Percentiles rank a stretch among this genome's conserved stretches.
These are phyloP conservation scores for Aspergillus sp. DNA, from an alignment of 2,329 filamentous ascomycete genomes.

Conservation along the genomic window DNA sequence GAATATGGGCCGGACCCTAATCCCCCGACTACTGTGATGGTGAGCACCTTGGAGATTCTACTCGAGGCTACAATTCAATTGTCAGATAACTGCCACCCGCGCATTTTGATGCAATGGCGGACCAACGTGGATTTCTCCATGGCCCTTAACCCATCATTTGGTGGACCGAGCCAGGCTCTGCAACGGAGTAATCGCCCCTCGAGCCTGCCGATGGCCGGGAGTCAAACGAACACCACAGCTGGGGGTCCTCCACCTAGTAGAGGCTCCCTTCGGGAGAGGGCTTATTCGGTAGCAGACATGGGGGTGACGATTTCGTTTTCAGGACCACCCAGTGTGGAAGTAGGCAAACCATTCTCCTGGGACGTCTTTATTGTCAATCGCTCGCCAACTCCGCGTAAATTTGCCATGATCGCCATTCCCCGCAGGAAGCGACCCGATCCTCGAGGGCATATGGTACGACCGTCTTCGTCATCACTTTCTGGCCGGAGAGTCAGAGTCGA, in stretches of 20 bases:
- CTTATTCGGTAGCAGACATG: constrained; percentile 40
- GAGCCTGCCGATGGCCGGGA: constrained; percentile 38
- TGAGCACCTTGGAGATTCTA: constrained; percentile 47
- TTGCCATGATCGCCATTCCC: constrained; percentile 55
- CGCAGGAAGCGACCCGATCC: constrained; percentile 44
- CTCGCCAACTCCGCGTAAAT: constrained; percentile 52
- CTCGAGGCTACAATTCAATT: constrained; percentile 44
- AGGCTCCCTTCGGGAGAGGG: constrained; percentile 36
- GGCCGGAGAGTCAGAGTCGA: constrained; percentile 27
- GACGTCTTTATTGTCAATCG: constrained; percentile 60
- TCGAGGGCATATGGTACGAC: constrained; percentile 43
- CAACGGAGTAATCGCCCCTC: constrained; percentile 46
- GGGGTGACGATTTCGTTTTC: constrained; percentile 58
- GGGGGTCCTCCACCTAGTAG: constrained; percentile 24
- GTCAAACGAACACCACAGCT: constrained; percentile 16
- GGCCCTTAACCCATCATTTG: constrained; percentile 47
- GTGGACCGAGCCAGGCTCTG: constrained; percentile 45
- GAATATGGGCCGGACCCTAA: constrained; percentile 36
- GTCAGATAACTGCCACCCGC: constrained; percentile 41
- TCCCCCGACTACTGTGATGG: constrained; percentile 36
- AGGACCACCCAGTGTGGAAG: constrained; percentile 48
- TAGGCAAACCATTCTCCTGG: constrained; percentile 57
- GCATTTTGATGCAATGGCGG: constrained; percentile 49
- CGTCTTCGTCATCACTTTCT: constrained; percentile 46
- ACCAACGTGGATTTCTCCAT: constrained; percentile 51